Conservation (phyloP, 176 grass and related monocot species). For the Zoysia japonica region DNA sequence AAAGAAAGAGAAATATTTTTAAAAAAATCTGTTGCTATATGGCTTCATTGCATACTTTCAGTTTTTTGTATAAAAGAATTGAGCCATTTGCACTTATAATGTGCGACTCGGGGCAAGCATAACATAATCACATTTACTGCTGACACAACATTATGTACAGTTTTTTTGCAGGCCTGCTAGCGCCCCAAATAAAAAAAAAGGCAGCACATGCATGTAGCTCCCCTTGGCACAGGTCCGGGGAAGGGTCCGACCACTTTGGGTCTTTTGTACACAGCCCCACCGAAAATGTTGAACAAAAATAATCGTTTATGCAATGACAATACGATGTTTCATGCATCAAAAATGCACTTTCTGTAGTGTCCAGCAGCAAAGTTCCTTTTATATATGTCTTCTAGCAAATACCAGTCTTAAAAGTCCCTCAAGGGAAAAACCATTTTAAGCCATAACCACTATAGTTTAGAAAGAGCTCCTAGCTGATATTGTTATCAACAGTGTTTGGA, state of each 20-base stretch:
- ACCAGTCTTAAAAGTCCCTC: background rate
- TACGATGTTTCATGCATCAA: background rate
- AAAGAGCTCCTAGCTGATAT: background rate
- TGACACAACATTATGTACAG: background rate
- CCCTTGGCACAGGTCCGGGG: too few species aligned
- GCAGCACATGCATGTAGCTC: too few species aligned
- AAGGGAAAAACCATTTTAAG: background rate
- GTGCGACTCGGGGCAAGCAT: background rate
- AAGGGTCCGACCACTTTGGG: too few species aligned
- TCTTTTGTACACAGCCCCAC: too few species aligned
- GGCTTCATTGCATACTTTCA: background rate
- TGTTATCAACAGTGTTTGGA: background rate
- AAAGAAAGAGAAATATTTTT: background rate
- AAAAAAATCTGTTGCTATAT: background rate
- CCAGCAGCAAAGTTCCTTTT: background rate
- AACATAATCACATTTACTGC: background rate
- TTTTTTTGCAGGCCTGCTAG: background rate
- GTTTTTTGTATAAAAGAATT: background rate
- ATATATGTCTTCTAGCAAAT: background rate
- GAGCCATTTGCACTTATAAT: background rate
- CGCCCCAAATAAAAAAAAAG: background rate
- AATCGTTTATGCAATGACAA: background rate
- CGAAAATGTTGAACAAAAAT: background rate
- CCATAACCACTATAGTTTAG: background rate
- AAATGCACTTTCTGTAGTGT: background rate